Evolutionary conservation across 2,329 filamentous ascomycete genomes (phyloP).

Genomic region (Ceratocystis alfenasii): DNA sequence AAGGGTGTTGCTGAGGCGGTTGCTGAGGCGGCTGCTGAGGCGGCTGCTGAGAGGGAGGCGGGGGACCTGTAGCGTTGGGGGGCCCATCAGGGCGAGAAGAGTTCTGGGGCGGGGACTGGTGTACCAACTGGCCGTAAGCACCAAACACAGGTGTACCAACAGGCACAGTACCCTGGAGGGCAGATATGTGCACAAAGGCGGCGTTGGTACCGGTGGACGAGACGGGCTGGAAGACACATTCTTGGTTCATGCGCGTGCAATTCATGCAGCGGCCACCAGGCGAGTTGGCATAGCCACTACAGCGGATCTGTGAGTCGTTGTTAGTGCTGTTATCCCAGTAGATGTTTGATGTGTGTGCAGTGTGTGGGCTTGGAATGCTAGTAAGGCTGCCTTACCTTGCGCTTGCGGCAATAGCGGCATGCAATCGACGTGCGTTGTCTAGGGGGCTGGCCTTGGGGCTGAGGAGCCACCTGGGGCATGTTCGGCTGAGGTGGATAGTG

Average conservation of each 20-base stretch:
- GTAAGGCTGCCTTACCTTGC: slow-evolving; percentile 37
- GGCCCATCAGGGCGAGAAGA: neutral
- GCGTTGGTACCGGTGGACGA: slow-evolving; percentile 41
- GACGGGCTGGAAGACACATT: slow-evolving; percentile 50
- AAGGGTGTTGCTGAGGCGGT: neutral
- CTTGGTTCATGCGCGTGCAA: slow-evolving; percentile 49
- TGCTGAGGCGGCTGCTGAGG: neutral
- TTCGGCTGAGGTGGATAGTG: neutral
- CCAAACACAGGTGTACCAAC: slow-evolving; percentile 46
- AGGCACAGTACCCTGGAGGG: slow-evolving; percentile 45
- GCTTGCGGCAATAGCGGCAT: slow-evolving; percentile 48
- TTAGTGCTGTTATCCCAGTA: neutral
- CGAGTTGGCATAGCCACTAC: slow-evolving; percentile 48
- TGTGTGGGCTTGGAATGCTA: neutral
- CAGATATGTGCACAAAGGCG: slow-evolving; percentile 48
- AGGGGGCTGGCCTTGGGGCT: slow-evolving; percentile 31
- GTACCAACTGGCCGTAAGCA: slow-evolving; percentile 21
- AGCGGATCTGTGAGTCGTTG: slow-evolving; percentile 40
- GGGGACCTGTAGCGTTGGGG: neutral
- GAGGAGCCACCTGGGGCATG: neutral
- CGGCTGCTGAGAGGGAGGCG: neutral
- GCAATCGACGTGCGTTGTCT: slow-evolving; percentile 49
- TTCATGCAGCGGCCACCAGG: slow-evolving; percentile 49
- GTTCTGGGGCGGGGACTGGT: slow-evolving; percentile 23
- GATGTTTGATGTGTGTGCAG: neutral